These are phyloP conservation scores for Aphanomyces stellatus DNA, from an alignment of 352 stramenopile species.

Conservation along the genomic window DNA sequence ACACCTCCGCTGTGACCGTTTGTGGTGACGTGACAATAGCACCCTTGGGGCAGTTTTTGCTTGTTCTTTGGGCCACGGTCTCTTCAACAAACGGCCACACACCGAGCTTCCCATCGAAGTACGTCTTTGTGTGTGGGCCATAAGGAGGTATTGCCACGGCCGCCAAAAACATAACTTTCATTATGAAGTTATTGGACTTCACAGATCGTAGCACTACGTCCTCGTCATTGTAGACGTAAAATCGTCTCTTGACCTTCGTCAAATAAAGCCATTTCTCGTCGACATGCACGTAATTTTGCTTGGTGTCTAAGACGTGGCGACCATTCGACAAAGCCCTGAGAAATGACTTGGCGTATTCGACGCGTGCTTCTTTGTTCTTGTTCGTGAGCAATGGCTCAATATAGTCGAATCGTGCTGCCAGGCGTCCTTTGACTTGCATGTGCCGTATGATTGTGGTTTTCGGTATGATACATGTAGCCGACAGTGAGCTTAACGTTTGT, in stretches of 20 bases:
- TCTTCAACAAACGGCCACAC: not conserved
- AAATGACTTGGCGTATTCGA: not conserved
- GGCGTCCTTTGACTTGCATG: not conserved
- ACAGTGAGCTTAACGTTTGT: not conserved
- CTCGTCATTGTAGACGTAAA: slow-evolving; percentile 1
- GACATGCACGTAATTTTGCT: not conserved
- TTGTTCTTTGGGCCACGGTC: not conserved
- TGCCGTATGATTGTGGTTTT: not conserved
- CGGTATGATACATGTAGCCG: not conserved
- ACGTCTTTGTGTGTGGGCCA: not conserved
- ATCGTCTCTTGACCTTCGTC: not conserved
- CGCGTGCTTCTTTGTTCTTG: not conserved
- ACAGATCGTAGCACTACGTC: not conserved
- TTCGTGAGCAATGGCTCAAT: not conserved
- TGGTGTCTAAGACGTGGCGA: not conserved
- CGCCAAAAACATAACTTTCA: slow-evolving; percentile 2
- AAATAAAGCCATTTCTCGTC: slow-evolving; percentile 6
- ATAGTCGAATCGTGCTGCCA: not conserved
- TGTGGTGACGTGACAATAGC: not conserved
- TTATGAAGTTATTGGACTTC: slow-evolving; percentile 3
- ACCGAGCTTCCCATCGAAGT: not conserved
- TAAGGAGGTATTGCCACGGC: not conserved
- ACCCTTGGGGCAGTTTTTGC: not conserved
- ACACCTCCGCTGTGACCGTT: not conserved
- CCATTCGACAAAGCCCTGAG: not conserved